Base-by-base conservation (phyloP, 164 flowering plant genomes). In the Cinnamomum micranthum region DNA sequence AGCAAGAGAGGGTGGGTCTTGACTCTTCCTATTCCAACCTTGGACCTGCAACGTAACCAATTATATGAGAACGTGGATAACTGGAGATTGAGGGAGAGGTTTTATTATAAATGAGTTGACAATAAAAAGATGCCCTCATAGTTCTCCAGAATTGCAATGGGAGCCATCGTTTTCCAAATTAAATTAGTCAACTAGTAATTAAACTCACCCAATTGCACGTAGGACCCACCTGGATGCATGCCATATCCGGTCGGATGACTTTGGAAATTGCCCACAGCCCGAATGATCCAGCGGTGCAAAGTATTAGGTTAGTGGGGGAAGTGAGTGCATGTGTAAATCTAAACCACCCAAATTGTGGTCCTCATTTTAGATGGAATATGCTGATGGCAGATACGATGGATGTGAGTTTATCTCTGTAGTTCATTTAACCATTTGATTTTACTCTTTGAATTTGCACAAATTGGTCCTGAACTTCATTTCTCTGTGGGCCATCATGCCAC, bases 21-120 rank as follows among this genome's bases (percentile, higher is more conserved):
- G 10, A 41, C 47, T 41, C 47, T 9, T 41, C 50, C 47, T 28
- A 65, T 35, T 68, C 76, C 76, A 55, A 74, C 17, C 50, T 68
- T 55, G 41, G 63, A 67, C 71, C 76, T 74, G 76, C 31, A 68
- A 74, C 66, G 66, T 73, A 67, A 68, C 76, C 71, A 74, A 67
- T 25, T 74, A 55, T 31, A 74, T 74, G 55, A 27, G 19, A 55
- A 67, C 71, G 65, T 74, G 71, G 76, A 24, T 9, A 13, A 22
- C 52, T 10, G 23, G 27, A 20, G 67, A 47, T 25, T 4, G 20
- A 11, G 25, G 4, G 52, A 58, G 52, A 58, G 0, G 20, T 6
- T 15, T 27, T 22, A n/a, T 41, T 60, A 33, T 47, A 24, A 24
- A 47, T 47, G 12, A 10, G 14, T n/a, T 24, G 20, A 19, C 23